Conservation (phyloP, 768 basidiomycete species). For the Psilocybe tampanensis region DNA sequence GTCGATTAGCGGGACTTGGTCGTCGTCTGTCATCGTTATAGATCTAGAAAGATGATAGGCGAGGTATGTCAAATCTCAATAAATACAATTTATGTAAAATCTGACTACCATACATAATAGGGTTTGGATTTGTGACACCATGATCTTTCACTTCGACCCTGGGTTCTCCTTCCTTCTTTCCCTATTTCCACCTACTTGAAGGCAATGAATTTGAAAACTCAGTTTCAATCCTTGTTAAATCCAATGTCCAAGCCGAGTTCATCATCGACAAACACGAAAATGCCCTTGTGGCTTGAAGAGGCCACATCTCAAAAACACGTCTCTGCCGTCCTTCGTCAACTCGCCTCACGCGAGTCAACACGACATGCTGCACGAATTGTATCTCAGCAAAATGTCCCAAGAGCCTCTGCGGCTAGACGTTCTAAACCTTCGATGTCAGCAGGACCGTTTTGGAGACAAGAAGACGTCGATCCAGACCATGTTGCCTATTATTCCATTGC, state of each 20-base stretch:
- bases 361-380: constrained; percentile 32
- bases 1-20: constrained; percentile 41
- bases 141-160: neutral
- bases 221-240: neutral
- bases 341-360: constrained; percentile 36
- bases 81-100: no score
- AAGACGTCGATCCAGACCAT: constrained; percentile 11
- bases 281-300: constrained; percentile 35
- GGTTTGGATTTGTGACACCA: neutral
- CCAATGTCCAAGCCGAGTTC: no score
- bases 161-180: neutral
- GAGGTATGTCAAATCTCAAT: no score
- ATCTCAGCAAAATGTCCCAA: constrained; percentile 18
- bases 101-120: neutral
- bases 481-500: constrained; percentile 59
- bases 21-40: constrained; percentile 24
- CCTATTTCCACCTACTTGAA: neutral
- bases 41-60: no score
- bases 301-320: constrained; percentile 24
- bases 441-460: neutral
- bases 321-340: constrained; percentile 31
- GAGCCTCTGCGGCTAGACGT: constrained; percentile 7
- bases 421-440: neutral
- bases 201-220: neutral
- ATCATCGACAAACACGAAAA: constrained; percentile 4